phyloP scores from a whole-genome alignment of 768 basidiomycete species.

The Russula ochroleuca region DNA sequence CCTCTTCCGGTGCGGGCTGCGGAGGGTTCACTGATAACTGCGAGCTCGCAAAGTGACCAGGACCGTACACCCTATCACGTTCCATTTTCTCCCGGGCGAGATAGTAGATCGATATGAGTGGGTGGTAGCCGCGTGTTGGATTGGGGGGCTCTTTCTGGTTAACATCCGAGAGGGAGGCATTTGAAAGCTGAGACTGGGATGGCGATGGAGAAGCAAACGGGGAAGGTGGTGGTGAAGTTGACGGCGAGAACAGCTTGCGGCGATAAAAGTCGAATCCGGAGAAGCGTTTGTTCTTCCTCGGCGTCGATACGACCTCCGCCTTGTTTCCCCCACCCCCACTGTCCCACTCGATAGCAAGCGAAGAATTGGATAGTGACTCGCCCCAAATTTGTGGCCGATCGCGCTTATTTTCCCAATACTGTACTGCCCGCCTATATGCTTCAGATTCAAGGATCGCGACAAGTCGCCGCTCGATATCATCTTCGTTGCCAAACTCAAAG shows the following conservation, averaged over 20 bases:
- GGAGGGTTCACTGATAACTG: slow-evolving; percentile 51
- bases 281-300: slow-evolving; percentile 77
- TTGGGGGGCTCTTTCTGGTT: slow-evolving; percentile 53
- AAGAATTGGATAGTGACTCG: slow-evolving; percentile 62
- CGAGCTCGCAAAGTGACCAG: slow-evolving; percentile 89
- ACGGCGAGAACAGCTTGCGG: slow-evolving; percentile 72
- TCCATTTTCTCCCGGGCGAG: slow-evolving; percentile 95
- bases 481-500: slow-evolving; percentile 91
- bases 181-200: slow-evolving; percentile 53
- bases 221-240: slow-evolving; percentile 45
- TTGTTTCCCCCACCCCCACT: slow-evolving; percentile 30
- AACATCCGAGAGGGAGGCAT: slow-evolving; percentile 43
- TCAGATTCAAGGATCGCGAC: slow-evolving; percentile 73
- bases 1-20: slow-evolving; percentile 22
- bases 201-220: slow-evolving; percentile 58
- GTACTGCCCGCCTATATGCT: slow-evolving; percentile 64
- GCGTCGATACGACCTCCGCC: slow-evolving; percentile 26
- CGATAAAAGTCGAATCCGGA: slow-evolving; percentile 94
- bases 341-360: slow-evolving; percentile 59
- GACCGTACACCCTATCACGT: slow-evolving; percentile 88
- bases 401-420: slow-evolving; percentile 74
- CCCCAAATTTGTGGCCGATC: slow-evolving; percentile 43
- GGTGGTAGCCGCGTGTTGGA: slow-evolving; percentile 91
- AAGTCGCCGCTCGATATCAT: slow-evolving; percentile 77
- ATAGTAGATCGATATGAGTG: slow-evolving; percentile 93